Conservation (phyloP, 495 filamentous ascomycete species). For the Penicillium coffeae region DNA sequence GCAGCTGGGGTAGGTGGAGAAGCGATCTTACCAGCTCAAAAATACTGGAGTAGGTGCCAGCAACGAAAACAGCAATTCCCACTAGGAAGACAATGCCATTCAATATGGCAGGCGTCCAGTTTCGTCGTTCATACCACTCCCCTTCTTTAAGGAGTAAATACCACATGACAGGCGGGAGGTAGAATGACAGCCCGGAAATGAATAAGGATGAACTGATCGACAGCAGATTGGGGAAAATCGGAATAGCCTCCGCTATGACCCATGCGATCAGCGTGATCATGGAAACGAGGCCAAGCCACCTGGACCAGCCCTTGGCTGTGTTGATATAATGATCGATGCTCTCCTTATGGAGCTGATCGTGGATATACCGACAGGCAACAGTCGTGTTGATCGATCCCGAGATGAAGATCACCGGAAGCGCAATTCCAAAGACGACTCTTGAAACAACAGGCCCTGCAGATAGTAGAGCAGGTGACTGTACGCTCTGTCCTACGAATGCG, state of each 20-base stretch:
- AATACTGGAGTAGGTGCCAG: constrained; percentile 53
- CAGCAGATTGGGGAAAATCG: constrained; percentile 62
- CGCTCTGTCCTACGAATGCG: constrained; percentile 59
- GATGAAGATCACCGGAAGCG: constrained; percentile 68
- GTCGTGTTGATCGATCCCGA: constrained; percentile 59
- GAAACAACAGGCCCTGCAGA: constrained; percentile 55
- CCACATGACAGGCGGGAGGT: constrained; percentile 63
- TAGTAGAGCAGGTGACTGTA: constrained; percentile 63
- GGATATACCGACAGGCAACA: constrained; percentile 57
- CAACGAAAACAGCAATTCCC: constrained; percentile 46
- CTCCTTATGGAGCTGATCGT: constrained; percentile 50
- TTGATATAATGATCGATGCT: constrained; percentile 53
- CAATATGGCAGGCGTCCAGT: constrained; percentile 13
- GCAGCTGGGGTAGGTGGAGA: neutral
- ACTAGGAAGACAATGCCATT: constrained; percentile 19
- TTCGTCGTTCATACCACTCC: constrained; percentile 27
- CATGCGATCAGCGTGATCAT: constrained; percentile 56
- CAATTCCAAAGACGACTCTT: constrained; percentile 68
- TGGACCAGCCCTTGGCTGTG: constrained; percentile 49
- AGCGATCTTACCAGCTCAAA: constrained; percentile 50
- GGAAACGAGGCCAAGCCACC: constrained; percentile 55
- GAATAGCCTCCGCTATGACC: constrained; percentile 64
- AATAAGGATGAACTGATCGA: constrained; percentile 59
- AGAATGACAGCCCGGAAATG: constrained; percentile 61
- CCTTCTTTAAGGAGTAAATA: constrained; percentile 47